Conservation (phyloP, 2,329 filamentous ascomycete genomes). For the Colletotrichum horii region DNA sequence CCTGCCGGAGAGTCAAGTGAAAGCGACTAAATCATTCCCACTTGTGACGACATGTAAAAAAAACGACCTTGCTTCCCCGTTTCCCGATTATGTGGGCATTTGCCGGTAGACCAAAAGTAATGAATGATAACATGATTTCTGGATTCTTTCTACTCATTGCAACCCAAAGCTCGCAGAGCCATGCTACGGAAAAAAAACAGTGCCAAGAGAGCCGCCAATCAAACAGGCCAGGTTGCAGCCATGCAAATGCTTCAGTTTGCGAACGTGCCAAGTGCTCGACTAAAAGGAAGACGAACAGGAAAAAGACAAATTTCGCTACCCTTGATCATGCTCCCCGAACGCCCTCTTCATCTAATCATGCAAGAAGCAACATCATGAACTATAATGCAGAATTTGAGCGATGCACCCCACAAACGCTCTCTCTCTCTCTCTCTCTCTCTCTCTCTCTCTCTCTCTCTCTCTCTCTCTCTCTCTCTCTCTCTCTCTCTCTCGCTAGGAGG, state of each 20-base stretch:
- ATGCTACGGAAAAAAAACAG: background rate
- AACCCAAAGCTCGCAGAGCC: background rate
- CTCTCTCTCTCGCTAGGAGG: too few relatives aligned
- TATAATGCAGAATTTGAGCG: background rate
- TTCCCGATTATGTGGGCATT: background rate
- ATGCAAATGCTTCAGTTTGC: background rate
- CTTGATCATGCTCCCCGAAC: background rate
- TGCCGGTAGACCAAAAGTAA: background rate
- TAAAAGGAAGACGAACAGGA: background rate
- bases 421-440: background rate
- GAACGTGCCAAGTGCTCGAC: background rate
- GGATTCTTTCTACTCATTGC: background rate
- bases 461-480: too few relatives aligned
- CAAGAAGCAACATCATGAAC: background rate
- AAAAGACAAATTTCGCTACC: background rate
- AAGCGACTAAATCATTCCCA: slow-evolving; percentile 34
- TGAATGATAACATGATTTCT: background rate
- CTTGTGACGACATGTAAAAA: background rate
- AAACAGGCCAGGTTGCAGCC: background rate
- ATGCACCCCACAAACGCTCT: background rate
- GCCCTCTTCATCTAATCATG: slow-evolving; percentile 1
- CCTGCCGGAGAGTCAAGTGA: slow-evolving; percentile 27
- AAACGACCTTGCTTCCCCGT: background rate
- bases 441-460: too few relatives aligned
- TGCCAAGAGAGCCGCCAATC: background rate